phyloP scores from a whole-genome alignment of 805 yeast genomes.

The Schizosaccharomyces osmophilus region DNA sequence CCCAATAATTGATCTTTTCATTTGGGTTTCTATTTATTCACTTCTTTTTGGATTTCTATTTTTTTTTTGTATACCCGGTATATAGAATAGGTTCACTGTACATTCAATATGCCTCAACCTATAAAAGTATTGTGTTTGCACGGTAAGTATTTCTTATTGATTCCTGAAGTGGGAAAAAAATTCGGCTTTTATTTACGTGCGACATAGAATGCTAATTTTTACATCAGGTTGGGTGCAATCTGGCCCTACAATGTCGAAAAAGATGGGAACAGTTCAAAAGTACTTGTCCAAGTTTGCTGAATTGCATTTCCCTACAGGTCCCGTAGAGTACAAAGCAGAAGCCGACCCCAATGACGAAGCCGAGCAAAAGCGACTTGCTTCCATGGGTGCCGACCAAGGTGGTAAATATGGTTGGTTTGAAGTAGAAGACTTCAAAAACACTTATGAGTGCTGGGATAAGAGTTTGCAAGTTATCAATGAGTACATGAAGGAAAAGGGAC shows the following conservation, averaged over 20 bases:
- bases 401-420: background rate
- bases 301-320: background rate
- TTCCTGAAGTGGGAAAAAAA: too few species aligned
- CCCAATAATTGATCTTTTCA: too few species aligned
- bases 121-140: background rate
- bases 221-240: background rate
- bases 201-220: too few species aligned
- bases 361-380: background rate
- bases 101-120: background rate
- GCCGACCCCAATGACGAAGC: background rate
- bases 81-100: background rate
- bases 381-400: background rate
- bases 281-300: background rate
- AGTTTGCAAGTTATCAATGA: background rate
- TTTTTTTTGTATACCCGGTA: background rate
- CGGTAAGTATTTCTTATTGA: background rate
- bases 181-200: too few species aligned
- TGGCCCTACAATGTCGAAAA: background rate
- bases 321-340: background rate
- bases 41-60: background rate
- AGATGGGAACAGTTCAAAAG: background rate
- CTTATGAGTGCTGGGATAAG: background rate
- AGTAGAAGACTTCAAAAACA: background rate
- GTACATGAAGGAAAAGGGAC: background rate
- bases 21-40: too few species aligned